Base-by-base conservation (phyloP, 1,284 basidiomycete species). In the Porogramme epimiltina region DNA sequence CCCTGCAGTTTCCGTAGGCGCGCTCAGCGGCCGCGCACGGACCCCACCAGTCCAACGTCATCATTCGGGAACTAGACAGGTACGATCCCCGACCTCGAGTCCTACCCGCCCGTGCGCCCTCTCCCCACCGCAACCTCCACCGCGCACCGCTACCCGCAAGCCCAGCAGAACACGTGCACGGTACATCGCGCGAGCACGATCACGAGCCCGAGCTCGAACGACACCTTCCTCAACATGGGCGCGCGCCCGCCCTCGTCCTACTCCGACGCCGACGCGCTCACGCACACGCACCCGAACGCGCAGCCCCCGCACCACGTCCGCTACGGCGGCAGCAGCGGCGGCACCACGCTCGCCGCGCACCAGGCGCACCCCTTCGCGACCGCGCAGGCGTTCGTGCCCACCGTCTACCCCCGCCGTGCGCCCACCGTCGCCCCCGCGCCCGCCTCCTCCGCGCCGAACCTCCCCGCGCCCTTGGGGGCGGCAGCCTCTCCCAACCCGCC, bases 51-150 rank as follows among this genome's bases (percentile, higher is more conserved):
- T 36, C 57, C 57, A 0, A 51, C 57, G 6, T 59, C 57, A 33
- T 56, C 54, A 5, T 59, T 59, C 45, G 57, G 57, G 38, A 41
- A 59, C 52, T n/a, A n/a, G n/a, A 50, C 51, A 11, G 48, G 44
- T 47, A 51, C 55, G 38, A 45, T 52, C 3, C 57, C 57, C 15
- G 34, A 51, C 53, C 49, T 56, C 57, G 20, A 49, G 20, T 16
- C 47, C 15, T 34, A 45, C 2, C 24, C 46, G 5, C 37, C 31
- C 4, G 33, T 45, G 2, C 43, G 31, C 20, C 43, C 43, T 10
- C 31, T 45, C 1, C 43, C 45, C 19, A n/a, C n/a, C 16, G 28
- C 28, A 31, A 13, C 28, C 8, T 37, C 16, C n/a, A 5, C 34
- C n/a, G 34, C 16, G 34, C 34, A 37, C 34, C 34, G 34, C 34